Base-by-base conservation (phyloP, 331 rosid species). In the Stylosanthes scabra region DNA sequence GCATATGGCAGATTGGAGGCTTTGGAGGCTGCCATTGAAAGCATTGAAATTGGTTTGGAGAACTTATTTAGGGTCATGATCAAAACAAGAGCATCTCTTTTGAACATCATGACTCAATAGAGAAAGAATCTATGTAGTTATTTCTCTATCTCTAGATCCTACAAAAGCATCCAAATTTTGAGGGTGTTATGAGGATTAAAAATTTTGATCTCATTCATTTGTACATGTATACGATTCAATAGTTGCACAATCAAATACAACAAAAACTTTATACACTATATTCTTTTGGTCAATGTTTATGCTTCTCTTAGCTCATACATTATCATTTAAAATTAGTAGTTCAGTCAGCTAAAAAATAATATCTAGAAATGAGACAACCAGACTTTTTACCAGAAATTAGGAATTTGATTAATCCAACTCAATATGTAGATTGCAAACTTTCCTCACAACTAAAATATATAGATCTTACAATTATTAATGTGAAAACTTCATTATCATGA, bases 71-170 rank as follows among this genome's bases (percentile, higher is more conserved):
- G 88, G 85, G 50, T 77, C 62, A 67, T 89, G 86, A 81, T 89
- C 12, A 89, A 71, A 54, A 68, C 82, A 13, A 87, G 96, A 75
- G 68, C 88, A 60, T 85, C 76, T 10, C 84, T 90, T 47, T 76
- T 87, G 84, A 90, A 87, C 81, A 75, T 82, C 51, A 66, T 82
- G 68, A 83, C 92, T 46, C 88, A 82, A 54, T 89, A 80, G 44
- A 11, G 11, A 54, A 87, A 80, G 44, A 11, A 10, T 31, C 27
- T n/a, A 9, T 9, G 2, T 25, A 51, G 3, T 14, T 14, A 1
- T 6, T 2, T 12, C 31, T 59, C 12, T 59, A 25, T 9, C 47
- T 16, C 39, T 25, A 40, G 20, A 77, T 50, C 50, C 74, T 52
- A 28, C 52, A 74, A 73, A 73, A 56, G 68, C 75, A 52, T 78